Conservation (phyloP, 2,329 filamentous ascomycete genomes). For the Colletotrichum acutatum region DNA sequence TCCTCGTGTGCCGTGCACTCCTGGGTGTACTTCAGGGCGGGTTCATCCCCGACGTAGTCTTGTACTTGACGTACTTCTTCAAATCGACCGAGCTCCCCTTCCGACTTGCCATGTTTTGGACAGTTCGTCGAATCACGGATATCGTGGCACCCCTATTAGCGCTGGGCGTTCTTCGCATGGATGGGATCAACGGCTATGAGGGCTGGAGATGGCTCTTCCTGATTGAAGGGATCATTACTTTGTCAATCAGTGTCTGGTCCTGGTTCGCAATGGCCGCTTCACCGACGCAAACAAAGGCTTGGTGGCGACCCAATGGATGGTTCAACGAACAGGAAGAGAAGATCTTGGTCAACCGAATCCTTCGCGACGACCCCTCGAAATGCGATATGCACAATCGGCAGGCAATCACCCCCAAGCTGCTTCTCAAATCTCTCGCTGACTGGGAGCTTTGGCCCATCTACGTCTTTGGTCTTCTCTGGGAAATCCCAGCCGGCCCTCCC, state of each 20-base stretch:
- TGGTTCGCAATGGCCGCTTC: conserved; percentile 46
- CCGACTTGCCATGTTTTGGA: conserved; percentile 41
- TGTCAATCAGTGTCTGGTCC: conserved; percentile 42
- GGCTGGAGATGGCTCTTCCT: conserved; percentile 41
- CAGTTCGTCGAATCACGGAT: conserved; percentile 40
- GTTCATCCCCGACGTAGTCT: conserved; percentile 50
- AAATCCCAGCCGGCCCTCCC: conserved; percentile 39
- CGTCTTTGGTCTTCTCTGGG: conserved; percentile 57
- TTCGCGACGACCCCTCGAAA: conserved; percentile 66
- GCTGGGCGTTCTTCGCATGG: conserved; percentile 42
- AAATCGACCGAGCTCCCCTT: conserved; percentile 41
- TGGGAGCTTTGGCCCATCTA: conserved; percentile 68
- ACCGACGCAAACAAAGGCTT: conserved; percentile 53
- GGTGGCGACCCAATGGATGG: conserved; percentile 63
- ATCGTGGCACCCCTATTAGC: conserved; percentile 43
- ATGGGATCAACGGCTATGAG: conserved; percentile 39
- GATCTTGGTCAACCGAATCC: conserved; percentile 66
- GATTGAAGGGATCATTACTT: conserved; percentile 37
- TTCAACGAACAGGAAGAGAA: conserved; percentile 67
- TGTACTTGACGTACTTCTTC: conserved; percentile 43
- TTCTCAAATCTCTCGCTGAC: conserved; percentile 61
- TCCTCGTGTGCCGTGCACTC: conserved; percentile 50
- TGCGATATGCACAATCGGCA: conserved; percentile 66
- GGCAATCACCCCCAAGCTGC: conserved; percentile 55
- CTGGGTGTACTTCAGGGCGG: conserved; percentile 57